Conservation (phyloP, 2,329 filamentous ascomycete species). For the Elsinoe australis region DNA sequence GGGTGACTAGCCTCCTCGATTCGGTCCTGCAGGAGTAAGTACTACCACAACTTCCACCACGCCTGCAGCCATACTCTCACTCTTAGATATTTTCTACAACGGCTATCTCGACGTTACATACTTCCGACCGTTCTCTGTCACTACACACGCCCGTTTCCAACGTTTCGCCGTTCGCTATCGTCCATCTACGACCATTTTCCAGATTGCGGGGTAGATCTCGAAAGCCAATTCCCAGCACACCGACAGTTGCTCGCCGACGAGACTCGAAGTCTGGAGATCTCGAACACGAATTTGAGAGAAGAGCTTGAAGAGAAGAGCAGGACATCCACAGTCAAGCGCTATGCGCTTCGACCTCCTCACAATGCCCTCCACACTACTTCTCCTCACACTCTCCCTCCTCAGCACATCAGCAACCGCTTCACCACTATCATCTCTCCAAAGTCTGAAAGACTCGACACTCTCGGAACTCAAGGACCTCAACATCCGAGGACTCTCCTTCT, state of each 20-base stretch:
- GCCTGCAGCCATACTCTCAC: constrained; percentile 2
- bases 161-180: not conserved
- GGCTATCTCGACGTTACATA: constrained; percentile 15
- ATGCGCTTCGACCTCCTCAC: constrained; percentile 8
- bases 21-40: not conserved
- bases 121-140: not conserved
- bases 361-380: constrained; percentile 3
- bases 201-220: constrained; percentile 13
- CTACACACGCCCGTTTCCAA: not conserved
- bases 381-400: constrained; percentile 2
- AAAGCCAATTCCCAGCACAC: constrained; percentile 13
- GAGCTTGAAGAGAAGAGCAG: constrained; percentile 1
- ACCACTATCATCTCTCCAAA: constrained; percentile 2
- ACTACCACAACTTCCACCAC: constrained; percentile 9
- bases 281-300: not conserved
- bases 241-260: constrained; percentile 2
- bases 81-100: constrained; percentile 6
- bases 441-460: not conserved
- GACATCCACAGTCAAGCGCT: constrained; percentile 6
- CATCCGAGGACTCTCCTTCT: not conserved
- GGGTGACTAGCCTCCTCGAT: not conserved
- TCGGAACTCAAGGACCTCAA: not conserved
- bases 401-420: not conserved
- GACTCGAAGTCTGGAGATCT: not conserved
- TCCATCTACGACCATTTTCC: not conserved